A percentile compares a stretch with the other conserved stretches of the same genome.
Evolutionary conservation across 805 yeast species (phyloP).

Genomic region (Wickerhamomyces mucosus): DNA sequence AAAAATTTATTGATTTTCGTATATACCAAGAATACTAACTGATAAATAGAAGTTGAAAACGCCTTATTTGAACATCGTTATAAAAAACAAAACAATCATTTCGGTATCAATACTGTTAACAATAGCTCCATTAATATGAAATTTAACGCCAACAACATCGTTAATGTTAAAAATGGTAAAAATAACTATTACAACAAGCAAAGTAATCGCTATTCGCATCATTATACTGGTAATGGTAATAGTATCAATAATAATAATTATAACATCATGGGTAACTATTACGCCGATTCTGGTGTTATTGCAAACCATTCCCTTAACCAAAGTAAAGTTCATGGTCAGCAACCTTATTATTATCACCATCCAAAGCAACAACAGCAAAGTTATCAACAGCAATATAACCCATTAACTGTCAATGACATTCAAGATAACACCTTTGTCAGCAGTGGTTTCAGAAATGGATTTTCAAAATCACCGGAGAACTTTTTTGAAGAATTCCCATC

Average conservation of each 20-base stretch:
- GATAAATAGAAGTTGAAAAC: constrained; percentile 15
- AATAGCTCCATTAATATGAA: constrained; percentile 1
- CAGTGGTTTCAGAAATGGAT: constrained; percentile 2
- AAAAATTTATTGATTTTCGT: too few species aligned
- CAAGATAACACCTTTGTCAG: too few species aligned
- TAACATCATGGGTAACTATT: background rate
- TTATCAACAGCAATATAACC: too few species aligned
- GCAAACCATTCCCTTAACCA: background rate
- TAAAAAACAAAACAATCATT: constrained; percentile 9
- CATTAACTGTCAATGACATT: too few species aligned
- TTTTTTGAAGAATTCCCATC: constrained; percentile 11
- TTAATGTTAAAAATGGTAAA: background rate
- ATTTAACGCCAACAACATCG: background rate
- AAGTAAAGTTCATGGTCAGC: background rate
- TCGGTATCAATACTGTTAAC: background rate
- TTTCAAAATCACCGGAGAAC: constrained; percentile 15
- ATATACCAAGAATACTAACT: too few species aligned
- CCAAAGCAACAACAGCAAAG: constrained; percentile 1
- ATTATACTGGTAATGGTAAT: constrained; percentile 1
- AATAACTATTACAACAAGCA: background rate
- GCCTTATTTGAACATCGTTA: constrained; percentile 18
- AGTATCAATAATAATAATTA: background rate
- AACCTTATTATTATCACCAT: constrained; percentile 3
- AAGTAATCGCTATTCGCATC: background rate
- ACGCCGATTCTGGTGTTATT: constrained; percentile 2